Evolutionary conservation across 2,329 filamentous ascomycete genomes (phyloP), one percentile per base, ranked within the genome.

Genomic region (Colletotrichum echinochloae): DNA sequence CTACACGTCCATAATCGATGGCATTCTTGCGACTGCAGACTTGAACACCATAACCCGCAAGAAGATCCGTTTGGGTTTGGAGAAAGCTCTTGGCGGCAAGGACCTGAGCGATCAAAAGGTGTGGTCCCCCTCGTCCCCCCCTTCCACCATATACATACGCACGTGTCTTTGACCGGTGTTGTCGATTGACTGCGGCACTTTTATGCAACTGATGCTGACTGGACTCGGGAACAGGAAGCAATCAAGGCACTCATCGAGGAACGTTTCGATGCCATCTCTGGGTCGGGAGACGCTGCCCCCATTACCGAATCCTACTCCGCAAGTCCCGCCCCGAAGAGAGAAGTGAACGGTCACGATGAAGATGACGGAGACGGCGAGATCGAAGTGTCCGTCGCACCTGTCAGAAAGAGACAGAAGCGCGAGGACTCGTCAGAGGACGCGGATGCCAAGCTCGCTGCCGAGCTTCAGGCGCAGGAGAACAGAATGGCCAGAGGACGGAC

Each of bases 381-480:
- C 44, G 81, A 87, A 59, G 83, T 84, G 2, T 86, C 85, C 4
- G 79, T 82, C 4, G 81, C 81, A 46, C 86, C 85, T 1, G 81
- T 82, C 1, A 85, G 83, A 73, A 93, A 91, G 79, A 94, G 94
- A 82, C 92, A 92, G 67, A 90, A 90, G 78, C 87, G 88, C 52
- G 87, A 89, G 35, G 84, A 83, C 18, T 82, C 85, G 46, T 83
- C 83, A 11, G 87, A 89, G 74, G 94, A 97, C 73, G 91, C 93
- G 39, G 96, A 99, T 81, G 96, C 95, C 41, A 90, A 92, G 54
- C 89, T 95, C 72, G 96, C 96, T 1, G 94, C 94, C 20, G 90
- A 92, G 79, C 86, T 99, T 44, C 96, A 99, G 81, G 95, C 94
- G 0, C 93, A 98, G 80, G 94, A 98, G 83, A 97, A 98, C 80